phyloP scores from a whole-genome alignment of 192 early-diverging fungal species.

The Backusella mclennaniae region DNA sequence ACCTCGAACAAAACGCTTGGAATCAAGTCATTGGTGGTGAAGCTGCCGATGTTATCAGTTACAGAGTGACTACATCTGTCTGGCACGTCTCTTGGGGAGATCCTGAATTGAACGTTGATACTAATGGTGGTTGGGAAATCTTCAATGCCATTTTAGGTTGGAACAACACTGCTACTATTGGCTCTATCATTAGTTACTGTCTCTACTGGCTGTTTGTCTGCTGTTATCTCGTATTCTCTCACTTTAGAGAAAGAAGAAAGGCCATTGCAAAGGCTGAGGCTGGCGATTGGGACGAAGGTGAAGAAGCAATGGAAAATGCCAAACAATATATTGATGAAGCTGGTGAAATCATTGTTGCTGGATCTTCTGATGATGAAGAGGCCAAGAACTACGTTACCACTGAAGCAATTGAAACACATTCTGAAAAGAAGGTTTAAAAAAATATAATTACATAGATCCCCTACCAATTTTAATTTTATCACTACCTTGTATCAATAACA shows the following conservation, averaged over 20 bases:
- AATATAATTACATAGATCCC: neutral
- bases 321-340: constrained; percentile 13
- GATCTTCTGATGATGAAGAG: constrained; percentile 1
- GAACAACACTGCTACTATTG: constrained; percentile 73
- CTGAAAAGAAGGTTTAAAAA: constrained; percentile 3
- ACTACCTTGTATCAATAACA: neutral
- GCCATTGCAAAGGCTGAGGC: constrained; percentile 11
- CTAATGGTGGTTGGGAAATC: constrained; percentile 63
- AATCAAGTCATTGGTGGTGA: constrained; percentile 61
- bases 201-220: constrained; percentile 72
- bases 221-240: constrained; percentile 47
- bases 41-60: constrained; percentile 51
- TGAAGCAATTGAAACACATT: neutral
- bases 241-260: constrained; percentile 32
- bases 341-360: constrained; percentile 13
- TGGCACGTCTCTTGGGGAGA: constrained; percentile 46
- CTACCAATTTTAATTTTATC: constrained; percentile 6
- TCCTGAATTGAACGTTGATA: constrained; percentile 47
- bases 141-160: constrained; percentile 74
- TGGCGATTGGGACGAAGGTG: constrained; percentile 19
- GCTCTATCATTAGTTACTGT: constrained; percentile 73
- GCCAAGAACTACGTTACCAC: neutral
- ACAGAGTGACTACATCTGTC: constrained; percentile 35
- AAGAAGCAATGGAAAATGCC: constrained; percentile 26
- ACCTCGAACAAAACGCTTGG: constrained; percentile 68